These are phyloP conservation scores for Saxispiralis lemnorum DNA, from an alignment of 495 filamentous ascomycete species.

Conservation along the genomic window DNA sequence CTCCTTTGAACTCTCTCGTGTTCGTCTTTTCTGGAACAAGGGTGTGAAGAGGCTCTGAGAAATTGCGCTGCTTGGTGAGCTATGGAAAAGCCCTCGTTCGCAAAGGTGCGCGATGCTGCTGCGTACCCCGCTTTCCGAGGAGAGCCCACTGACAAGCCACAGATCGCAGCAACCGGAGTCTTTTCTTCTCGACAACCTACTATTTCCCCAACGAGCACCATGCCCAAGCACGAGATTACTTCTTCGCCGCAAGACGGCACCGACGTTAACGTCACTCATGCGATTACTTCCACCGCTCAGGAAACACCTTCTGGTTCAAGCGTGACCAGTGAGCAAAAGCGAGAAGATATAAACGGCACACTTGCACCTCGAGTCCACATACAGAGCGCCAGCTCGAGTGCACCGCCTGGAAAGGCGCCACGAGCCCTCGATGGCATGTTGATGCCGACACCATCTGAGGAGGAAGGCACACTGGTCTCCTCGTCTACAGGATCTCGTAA, in stretches of 20 bases:
- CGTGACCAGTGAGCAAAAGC: no score
- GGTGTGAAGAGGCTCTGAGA: no score
- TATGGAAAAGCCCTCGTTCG: conserved; percentile 28
- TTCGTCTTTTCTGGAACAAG: no score
- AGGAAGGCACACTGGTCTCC: conserved; percentile 41
- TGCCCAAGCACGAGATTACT: conserved; percentile 1
- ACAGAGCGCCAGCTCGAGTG: neutral
- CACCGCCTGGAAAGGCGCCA: neutral
- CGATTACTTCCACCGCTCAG: neutral
- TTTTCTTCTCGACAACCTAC: conserved; percentile 1
- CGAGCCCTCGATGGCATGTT: conserved; percentile 3
- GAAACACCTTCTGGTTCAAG: no score
- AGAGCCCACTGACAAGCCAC: neutral
- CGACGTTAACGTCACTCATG: neutral
- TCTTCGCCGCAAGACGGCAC: conserved; percentile 4
- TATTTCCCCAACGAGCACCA: neutral
- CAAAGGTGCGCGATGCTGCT: conserved; percentile 31
- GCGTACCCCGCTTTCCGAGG: neutral
- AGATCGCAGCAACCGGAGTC: conserved; percentile 13
- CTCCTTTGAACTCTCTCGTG: conserved; percentile 4
- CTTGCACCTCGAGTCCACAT: conserved; percentile 1
- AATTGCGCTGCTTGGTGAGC: no score
- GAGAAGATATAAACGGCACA: neutral
- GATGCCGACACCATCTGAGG: conserved; percentile 18
- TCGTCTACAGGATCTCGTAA: conserved; percentile 54